Evolutionary conservation across 805 yeast genomes (phyloP), one percentile per base, ranked within the genome.

Genomic region (Wickerhamomyces kurtzmanii): DNA sequence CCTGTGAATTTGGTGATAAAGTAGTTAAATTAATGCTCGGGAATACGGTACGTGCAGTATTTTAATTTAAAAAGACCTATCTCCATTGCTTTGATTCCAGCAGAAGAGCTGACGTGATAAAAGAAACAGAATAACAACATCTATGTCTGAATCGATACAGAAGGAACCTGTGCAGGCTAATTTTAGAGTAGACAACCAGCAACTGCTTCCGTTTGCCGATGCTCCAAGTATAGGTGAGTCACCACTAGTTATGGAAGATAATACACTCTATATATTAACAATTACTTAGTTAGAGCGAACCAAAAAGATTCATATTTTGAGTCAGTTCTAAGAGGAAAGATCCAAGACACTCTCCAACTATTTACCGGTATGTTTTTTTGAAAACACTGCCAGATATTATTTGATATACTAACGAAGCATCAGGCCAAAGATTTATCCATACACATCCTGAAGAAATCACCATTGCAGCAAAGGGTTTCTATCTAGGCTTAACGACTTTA

Each of bases 241-340:
- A 10, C 7, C 10, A 22, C 17, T 12, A 21, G n/a, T 10, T 12
- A 13, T 19, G 30, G 24, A n/a, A 21, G 23, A 18, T 15, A 13
- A 21, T 15, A 18, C 11, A 31, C 12, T 28, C 15, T 17, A 18
- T 14, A 11, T 17, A 12, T 15, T 22, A 11, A 17, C 28, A 27
- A 14, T 12, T 2, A 11, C n/a, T 13, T 33, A 62, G 93, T 89
- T 20, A 68, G 96, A 29, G 84, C 96, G 2, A 77, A 84, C 48
- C 96, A 89, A 47, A 89, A 89, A 47, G 98, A 89, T 51, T 65
- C 72, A 4, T 83, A 78, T 40, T 71, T 83, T 23, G 80, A 77
- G 40, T 53, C 65, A 1, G 49, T 68, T 3, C 55, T 84, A 14
- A 57, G 65, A 20, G 51, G 57, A 3, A 74, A 78, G 37, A 38